Conservation (phyloP, 805 yeast genomes). For the Wickerhamomyces bisporus region DNA sequence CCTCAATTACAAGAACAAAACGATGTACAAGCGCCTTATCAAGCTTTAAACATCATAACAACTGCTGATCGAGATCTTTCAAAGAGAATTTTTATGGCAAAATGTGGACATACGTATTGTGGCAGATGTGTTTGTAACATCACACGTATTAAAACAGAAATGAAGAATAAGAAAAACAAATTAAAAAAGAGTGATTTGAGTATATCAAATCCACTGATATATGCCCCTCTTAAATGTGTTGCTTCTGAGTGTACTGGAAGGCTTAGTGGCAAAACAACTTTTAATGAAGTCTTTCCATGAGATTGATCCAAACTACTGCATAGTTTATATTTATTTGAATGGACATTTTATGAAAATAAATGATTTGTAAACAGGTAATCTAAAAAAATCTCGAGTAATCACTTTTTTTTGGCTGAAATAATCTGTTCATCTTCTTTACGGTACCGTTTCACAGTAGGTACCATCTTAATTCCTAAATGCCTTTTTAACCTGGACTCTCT, state of each 20-base stretch:
- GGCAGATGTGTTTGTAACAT: constrained; percentile 76
- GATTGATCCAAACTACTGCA: too few species aligned
- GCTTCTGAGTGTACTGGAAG: constrained; percentile 42
- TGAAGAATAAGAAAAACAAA: constrained; percentile 14
- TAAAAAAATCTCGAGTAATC: too few species aligned
- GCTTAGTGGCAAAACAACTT: constrained; percentile 42
- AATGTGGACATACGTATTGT: constrained; percentile 84
- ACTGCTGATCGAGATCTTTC: constrained; percentile 56
- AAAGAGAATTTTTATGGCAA: constrained; percentile 56
- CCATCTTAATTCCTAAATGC: too few species aligned
- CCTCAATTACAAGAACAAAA: constrained; percentile 27
- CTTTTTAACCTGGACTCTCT: too few species aligned
- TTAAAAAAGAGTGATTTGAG: constrained; percentile 13
- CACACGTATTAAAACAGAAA: constrained; percentile 32
- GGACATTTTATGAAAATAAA: too few species aligned
- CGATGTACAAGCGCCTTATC: constrained; percentile 61
- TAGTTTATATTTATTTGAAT: too few species aligned
- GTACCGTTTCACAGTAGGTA: too few species aligned
- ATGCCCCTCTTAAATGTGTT: constrained; percentile 57
- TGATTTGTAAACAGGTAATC: too few species aligned
- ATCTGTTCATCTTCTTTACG: too few species aligned
- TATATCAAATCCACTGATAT: constrained; percentile 34
- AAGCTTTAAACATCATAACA: constrained; percentile 43
- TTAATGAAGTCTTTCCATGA: constrained; percentile 48
- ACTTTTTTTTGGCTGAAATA: too few species aligned